These are phyloP conservation scores for Sclerotinia nivalis DNA, from an alignment of 2,329 filamentous ascomycete genomes.

Conservation along the genomic window DNA sequence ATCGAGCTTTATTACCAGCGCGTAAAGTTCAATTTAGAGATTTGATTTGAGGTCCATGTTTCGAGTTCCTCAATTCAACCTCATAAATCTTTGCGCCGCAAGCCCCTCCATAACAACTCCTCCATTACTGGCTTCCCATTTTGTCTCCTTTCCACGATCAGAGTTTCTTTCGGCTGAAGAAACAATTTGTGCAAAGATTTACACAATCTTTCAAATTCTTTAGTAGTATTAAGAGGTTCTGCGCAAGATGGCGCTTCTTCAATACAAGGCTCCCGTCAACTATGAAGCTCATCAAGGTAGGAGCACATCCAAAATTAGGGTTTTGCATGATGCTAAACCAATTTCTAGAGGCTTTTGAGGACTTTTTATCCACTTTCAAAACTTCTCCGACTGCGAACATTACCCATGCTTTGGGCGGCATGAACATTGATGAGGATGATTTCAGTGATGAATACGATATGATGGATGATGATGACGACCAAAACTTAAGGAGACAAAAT, in stretches of 20 bases:
- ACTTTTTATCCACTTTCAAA: slow-evolving; percentile 89
- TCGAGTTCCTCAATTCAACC: slow-evolving; percentile 18
- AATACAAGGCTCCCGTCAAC: slow-evolving; percentile 75
- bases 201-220: neutral
- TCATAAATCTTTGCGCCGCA: slow-evolving; percentile 17
- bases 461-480: slow-evolving; percentile 77
- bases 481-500: slow-evolving; percentile 48
- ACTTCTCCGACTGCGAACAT: slow-evolving; percentile 69
- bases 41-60: slow-evolving; percentile 14
- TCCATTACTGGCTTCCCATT: neutral
- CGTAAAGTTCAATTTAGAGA: slow-evolving; percentile 24
- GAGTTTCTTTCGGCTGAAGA: neutral
- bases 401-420: slow-evolving; percentile 76
- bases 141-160: neutral
- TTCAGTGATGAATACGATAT: slow-evolving; percentile 90
- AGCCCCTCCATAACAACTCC: slow-evolving; percentile 12
- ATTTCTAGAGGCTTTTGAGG: slow-evolving; percentile 71
- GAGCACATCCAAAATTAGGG: slow-evolving; percentile 40
- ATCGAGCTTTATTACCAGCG: slow-evolving; percentile 10
- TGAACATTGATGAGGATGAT: slow-evolving; percentile 85
- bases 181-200: slow-evolving; percentile 8
- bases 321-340: neutral
- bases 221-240: slow-evolving; percentile 27
- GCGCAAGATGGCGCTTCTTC: slow-evolving; percentile 73
- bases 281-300: slow-evolving; percentile 84